phyloP scores from a whole-genome alignment of 805 yeast species.

The Millerozyma acaciae region DNA sequence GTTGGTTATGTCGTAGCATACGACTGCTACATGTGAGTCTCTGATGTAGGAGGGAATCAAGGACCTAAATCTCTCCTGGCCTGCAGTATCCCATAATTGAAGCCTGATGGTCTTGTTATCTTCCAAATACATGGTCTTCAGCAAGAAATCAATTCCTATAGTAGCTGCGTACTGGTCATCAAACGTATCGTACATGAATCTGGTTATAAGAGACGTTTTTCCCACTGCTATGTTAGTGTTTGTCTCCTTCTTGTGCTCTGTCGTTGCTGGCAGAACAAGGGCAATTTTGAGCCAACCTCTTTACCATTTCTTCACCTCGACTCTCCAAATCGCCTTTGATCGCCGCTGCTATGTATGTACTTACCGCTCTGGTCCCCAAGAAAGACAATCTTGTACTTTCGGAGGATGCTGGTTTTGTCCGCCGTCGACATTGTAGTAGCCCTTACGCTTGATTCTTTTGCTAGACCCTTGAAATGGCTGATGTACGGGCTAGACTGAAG shows the following conservation, averaged over 20 bases:
- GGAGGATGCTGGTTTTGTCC: constrained; percentile 39
- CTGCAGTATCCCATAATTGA: constrained; percentile 97
- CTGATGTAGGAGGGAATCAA: constrained; percentile 93
- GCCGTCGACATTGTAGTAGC: constrained; percentile 5
- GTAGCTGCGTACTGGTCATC: constrained; percentile 97
- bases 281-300: background rate
- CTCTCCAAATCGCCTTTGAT: background rate
- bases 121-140: constrained; percentile 92
- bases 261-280: background rate
- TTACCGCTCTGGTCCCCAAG: constrained; percentile 91
- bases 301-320: background rate
- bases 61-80: constrained; percentile 93
- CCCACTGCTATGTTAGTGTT: constrained; percentile 52
- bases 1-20: constrained; percentile 90
- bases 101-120: constrained; percentile 87
- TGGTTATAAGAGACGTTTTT: constrained; percentile 90
- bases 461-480: no score
- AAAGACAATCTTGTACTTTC: constrained; percentile 86
- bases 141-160: constrained; percentile 92
- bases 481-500: no score
- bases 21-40: constrained; percentile 95
- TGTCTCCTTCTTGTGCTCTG: background rate
- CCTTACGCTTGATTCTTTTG: no score
- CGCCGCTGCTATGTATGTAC: constrained; percentile 17
- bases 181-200: constrained; percentile 97